These are phyloP conservation scores for Lenwebbia sp. DNA, from an alignment of 345 rosid genomes.

Conservation along the genomic window DNA sequence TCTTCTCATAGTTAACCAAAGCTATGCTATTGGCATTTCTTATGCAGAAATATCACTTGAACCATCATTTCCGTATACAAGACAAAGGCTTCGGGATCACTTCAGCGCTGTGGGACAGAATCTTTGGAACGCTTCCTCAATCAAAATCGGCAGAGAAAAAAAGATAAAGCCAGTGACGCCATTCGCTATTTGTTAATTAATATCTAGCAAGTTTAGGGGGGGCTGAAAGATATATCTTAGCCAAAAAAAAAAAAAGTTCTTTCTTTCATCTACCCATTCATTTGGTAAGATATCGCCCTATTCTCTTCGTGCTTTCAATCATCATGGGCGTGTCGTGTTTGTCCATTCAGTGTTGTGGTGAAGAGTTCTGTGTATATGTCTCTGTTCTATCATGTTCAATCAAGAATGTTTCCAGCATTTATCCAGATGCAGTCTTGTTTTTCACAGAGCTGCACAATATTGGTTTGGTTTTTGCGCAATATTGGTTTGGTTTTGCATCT, in stretches of 20 bases:
- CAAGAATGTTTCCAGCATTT: not conserved
- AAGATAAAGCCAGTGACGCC: not conserved
- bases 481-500: not conserved
- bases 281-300: not conserved
- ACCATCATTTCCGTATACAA: slow-evolving; percentile 90
- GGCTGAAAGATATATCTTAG: not conserved
- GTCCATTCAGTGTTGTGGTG: not conserved
- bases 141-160: slow-evolving; percentile 22
- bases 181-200: not conserved
- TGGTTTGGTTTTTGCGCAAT: not conserved
- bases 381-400: not conserved
- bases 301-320: not conserved
- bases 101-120: slow-evolving; percentile 78
- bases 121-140: slow-evolving; percentile 77
- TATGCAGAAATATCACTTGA: slow-evolving; percentile 85
- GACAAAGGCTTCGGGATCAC: slow-evolving; percentile 87
- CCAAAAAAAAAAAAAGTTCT: not conserved
- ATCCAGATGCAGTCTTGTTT: not conserved
- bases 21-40: not conserved
- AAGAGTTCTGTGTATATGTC: not conserved
- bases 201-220: not conserved
- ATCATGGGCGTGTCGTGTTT: not conserved
- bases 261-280: not conserved
- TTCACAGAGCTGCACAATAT: not conserved
- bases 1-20: not conserved